These are phyloP conservation scores for Hypericum androsaemum DNA, from an alignment of 345 rosid genomes.

Conservation along the genomic window DNA sequence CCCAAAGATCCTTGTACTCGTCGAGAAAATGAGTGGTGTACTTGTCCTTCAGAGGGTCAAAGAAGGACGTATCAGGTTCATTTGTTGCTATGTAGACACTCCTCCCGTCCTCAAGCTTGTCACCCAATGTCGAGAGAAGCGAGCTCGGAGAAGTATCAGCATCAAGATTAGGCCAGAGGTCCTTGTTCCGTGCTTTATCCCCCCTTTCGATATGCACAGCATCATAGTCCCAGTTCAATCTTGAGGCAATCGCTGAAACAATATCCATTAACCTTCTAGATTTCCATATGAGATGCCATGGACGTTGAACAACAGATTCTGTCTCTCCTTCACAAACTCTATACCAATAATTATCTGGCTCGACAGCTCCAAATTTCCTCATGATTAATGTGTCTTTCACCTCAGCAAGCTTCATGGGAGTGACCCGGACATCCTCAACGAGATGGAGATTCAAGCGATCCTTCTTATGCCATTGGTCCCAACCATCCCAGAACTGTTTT, in stretches of 20 bases:
- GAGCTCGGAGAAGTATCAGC: constrained; percentile 59
- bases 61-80: constrained; percentile 56
- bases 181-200: constrained; percentile 63
- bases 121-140: constrained; percentile 51
- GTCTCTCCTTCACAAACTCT: constrained; percentile 93
- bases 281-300: constrained; percentile 89
- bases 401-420: constrained; percentile 61
- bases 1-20: constrained; percentile 81
- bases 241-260: constrained; percentile 55
- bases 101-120: constrained; percentile 78
- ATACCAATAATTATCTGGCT: constrained; percentile 94
- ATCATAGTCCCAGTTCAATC: constrained; percentile 89
- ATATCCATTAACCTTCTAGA: constrained; percentile 89
- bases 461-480: constrained; percentile 67
- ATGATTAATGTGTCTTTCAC: constrained; percentile 67
- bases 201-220: constrained; percentile 78
- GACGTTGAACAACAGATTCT: constrained; percentile 62
- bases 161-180: constrained; percentile 86
- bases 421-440: constrained; percentile 59
- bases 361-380: constrained; percentile 86
- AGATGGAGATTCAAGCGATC: constrained; percentile 43
- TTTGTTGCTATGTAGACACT: constrained; percentile 70
- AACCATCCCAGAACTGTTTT: constrained; percentile 72
- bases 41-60: constrained; percentile 70
- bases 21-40: constrained; percentile 76